Base-by-base conservation (phyloP, 495 filamentous ascomycete species). In the Penicillium cinerascens region DNA sequence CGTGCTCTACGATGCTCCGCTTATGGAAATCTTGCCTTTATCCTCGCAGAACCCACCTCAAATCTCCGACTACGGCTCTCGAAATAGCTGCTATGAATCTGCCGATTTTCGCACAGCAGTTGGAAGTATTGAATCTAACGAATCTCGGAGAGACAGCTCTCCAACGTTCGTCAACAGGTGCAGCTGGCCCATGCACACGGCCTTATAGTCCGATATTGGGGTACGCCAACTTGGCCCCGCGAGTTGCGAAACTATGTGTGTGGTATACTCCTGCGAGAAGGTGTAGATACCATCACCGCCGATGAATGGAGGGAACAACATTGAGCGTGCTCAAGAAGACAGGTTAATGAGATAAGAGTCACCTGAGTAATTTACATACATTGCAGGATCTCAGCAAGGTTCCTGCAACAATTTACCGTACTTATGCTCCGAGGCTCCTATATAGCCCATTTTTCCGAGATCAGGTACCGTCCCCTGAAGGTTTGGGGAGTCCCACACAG, bases 201-300 rank as follows among this genome's bases (percentile, higher is more conserved):
- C 0, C 68, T 91, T 21, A 81, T 80, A 54, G 79, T 78, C 2
- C 62, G 87, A 48, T 91, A 88, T 61, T 89, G 86, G 88, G 79
- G 82, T 17, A 67, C 81, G 25, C 86, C 87, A 0, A 61, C 59
- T 38, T 90, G 87, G 87, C 87, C 87, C 3, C 60, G 84, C 21
- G 74, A 78, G 16, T 54, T 82, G 46, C 72, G 88, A 47, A 85
- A 89, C 60, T 69, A 77, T 37, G 69, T 91, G 8, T 89, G 87
- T 87, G 66, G 79, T 56, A 70, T 81, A 2, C 59, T 91, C 23
- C 66, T 87, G 21, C 63, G 70, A 23, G 84, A 87, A 52, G 86
- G 85, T 0, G 82, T 45, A 26, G 49, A 45, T 25, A 38, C 22
- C 3, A 38, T 52, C 2, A 52, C 37, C 2, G 20, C 10, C 1